phyloP scores from a whole-genome alignment of 1,139 yeast genomes.

The Kodamaea derodonti region DNA sequence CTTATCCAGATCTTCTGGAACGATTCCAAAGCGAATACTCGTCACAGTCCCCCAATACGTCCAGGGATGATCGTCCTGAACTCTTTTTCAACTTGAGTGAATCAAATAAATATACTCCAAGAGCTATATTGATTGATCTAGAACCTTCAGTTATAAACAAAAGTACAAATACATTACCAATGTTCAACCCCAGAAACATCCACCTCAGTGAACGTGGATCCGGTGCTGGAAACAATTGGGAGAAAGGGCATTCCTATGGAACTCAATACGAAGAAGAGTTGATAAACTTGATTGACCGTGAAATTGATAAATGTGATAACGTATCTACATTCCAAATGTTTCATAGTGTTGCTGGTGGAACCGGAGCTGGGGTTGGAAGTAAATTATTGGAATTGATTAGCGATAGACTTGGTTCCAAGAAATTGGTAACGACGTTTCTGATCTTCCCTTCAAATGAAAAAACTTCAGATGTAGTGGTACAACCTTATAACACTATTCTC shows the following conservation, averaged over 20 bases:
- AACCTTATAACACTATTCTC: conserved; percentile 86
- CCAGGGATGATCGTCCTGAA: conserved; percentile 70
- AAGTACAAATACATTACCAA: conserved; percentile 52
- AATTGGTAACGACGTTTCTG: conserved; percentile 78
- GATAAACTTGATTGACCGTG: conserved; percentile 81
- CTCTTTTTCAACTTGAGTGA: conserved; percentile 80
- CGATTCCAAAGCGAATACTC: conserved; percentile 7
- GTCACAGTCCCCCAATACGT: background rate
- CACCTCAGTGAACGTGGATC: conserved; percentile 77
- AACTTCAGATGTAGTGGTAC: conserved; percentile 92
- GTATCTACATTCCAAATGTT: conserved; percentile 85
- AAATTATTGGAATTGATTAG: conserved; percentile 69
- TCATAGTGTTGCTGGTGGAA: conserved; percentile 98
- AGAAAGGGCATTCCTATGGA: conserved; percentile 82
- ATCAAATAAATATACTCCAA: conserved; percentile 73
- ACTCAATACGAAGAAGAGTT: conserved; percentile 65
- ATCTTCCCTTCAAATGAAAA: conserved; percentile 76
- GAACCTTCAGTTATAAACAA: conserved; percentile 87
- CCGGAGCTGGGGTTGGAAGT: conserved; percentile 95
- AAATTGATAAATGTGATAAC: conserved; percentile 86
- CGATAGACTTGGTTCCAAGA: conserved; percentile 78
- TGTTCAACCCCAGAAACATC: conserved; percentile 82
- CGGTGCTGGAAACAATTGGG: conserved; percentile 97
- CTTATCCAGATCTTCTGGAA: conserved; percentile 10
- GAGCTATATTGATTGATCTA: conserved; percentile 78